These are phyloP conservation scores for Xylaria telfairii DNA, from an alignment of 495 filamentous ascomycete genomes.

Conservation along the genomic window DNA sequence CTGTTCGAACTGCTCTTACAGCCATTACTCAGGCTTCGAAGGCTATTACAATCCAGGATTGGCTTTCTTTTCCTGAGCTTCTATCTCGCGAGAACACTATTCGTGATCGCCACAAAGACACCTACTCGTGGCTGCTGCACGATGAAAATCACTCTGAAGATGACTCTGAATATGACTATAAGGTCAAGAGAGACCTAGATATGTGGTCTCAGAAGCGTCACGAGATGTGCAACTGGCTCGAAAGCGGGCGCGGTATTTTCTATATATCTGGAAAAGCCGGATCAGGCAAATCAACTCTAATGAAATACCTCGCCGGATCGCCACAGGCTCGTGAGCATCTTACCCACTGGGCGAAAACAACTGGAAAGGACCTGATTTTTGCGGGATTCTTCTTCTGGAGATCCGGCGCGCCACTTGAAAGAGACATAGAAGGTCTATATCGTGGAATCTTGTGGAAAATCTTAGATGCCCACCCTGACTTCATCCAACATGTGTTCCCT, in stretches of 20 bases:
- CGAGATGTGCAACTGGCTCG: background rate
- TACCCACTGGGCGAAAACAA: background rate
- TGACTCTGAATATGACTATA: no score
- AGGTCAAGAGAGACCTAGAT: no score
- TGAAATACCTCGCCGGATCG: background rate
- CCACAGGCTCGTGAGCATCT: background rate
- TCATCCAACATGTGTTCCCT: background rate
- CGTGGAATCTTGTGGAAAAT: background rate
- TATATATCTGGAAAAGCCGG: background rate
- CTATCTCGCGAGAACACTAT: no score
- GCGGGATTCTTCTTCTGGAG: background rate
- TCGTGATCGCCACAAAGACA: no score
- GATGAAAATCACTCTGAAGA: no score
- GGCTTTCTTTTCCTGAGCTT: no score
- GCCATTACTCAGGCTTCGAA: no score
- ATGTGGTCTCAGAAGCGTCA: no score
- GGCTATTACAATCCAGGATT: no score
- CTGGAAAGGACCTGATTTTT: background rate
- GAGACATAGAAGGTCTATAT: background rate
- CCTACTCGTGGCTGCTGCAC: no score
- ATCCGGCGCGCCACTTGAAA: background rate
- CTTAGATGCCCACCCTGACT: background rate
- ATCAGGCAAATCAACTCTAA: background rate
- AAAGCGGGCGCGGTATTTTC: background rate
- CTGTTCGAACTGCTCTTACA: no score